phyloP scores from a whole-genome alignment of 129 eudicot genomes.

The Pulicaria dysenterica region DNA sequence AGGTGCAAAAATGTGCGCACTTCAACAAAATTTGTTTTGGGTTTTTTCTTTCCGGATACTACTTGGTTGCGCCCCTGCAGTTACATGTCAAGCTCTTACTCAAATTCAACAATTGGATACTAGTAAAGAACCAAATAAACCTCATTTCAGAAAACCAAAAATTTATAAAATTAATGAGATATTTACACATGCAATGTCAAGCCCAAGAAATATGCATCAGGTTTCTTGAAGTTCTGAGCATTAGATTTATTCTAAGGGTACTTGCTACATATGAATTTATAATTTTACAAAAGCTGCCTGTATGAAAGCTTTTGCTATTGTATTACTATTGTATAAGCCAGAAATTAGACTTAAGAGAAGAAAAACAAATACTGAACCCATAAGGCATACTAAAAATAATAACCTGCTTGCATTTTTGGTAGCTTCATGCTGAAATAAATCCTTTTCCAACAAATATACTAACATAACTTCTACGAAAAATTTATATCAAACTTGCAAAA shows the following conservation, averaged over 20 bases:
- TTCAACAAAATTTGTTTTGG: constrained; percentile 97
- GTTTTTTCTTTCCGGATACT: constrained; percentile 76
- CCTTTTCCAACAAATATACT: not conserved
- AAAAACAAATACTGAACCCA: constrained; percentile 16
- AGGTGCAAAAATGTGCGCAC: constrained; percentile 94
- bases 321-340: constrained; percentile 19
- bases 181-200: constrained; percentile 5
- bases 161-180: not conserved
- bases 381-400: not conserved
- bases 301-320: constrained; percentile 2
- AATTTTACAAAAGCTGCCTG: not conserved
- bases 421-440: constrained; percentile 9
- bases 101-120: no score
- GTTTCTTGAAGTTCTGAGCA: no score
- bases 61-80: constrained; percentile 63
- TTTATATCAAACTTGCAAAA: not conserved
- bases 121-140: no score
- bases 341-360: not conserved
- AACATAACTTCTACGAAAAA: not conserved
- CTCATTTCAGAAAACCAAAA: not conserved
- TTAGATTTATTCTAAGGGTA: no score
- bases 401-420: constrained; percentile 8
- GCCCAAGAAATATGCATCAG: no score
- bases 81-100: constrained; percentile 24
- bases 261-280: not conserved